Conservation (phyloP, 805 yeast species). For the Blastobotrys chiropterorum region DNA sequence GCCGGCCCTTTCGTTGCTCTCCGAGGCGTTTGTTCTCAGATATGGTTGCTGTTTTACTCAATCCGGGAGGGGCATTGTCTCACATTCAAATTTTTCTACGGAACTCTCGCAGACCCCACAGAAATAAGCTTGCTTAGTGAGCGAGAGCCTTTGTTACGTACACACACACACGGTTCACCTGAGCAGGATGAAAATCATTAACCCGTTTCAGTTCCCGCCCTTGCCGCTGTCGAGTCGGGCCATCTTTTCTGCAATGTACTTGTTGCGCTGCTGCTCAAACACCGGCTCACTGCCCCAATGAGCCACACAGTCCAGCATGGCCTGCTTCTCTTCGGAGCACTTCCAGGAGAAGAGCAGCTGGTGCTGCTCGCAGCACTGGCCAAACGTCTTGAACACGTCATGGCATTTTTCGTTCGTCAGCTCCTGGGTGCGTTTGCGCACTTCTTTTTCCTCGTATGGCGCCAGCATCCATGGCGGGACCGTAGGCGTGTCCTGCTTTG, state of each 20-base stretch:
- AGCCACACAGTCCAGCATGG: slow-evolving; percentile 31
- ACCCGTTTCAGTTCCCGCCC: slow-evolving; percentile 9
- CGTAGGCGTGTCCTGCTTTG: background rate
- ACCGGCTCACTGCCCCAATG: slow-evolving; percentile 29
- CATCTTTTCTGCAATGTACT: slow-evolving; percentile 28
- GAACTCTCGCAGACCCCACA: too few relatives aligned
- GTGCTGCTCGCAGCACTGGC: slow-evolving; percentile 29
- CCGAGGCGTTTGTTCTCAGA: background rate
- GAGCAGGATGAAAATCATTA: too few relatives aligned
- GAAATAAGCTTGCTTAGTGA: too few relatives aligned
- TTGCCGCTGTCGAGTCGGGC: slow-evolving; percentile 8
- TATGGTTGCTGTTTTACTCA: slow-evolving; percentile 4
- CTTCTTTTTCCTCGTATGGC: slow-evolving; percentile 33
- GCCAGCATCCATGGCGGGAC: slow-evolving; percentile 35
- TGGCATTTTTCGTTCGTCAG: slow-evolving; percentile 29
- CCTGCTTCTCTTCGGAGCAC: slow-evolving; percentile 30
- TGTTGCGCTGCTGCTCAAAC: slow-evolving; percentile 25
- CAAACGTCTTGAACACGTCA: slow-evolving; percentile 26
- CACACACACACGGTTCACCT: too few relatives aligned
- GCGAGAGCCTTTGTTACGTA: too few relatives aligned
- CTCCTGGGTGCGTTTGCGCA: slow-evolving; percentile 29
- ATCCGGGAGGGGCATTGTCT: background rate
- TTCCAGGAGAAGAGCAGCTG: slow-evolving; percentile 33
- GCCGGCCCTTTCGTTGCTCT: background rate
- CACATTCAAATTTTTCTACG: slow-evolving; percentile 4